Conservation (phyloP, 2,329 filamentous ascomycete genomes). For the Trichoderma atroviride region DNA sequence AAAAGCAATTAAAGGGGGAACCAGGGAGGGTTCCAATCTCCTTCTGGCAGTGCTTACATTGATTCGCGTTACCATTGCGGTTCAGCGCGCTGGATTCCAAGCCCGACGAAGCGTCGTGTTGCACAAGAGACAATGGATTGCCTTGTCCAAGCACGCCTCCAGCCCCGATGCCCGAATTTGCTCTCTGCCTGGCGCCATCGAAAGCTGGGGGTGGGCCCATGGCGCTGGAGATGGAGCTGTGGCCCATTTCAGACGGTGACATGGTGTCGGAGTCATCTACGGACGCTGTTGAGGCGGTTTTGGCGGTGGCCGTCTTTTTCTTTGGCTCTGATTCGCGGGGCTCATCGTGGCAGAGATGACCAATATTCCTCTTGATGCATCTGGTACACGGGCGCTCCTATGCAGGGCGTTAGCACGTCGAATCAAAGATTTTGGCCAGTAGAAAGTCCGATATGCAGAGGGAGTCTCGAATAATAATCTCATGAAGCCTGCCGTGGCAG, state of each 20-base stretch:
- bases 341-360: slow-evolving; percentile 97
- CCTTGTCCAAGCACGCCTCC: slow-evolving; percentile 51
- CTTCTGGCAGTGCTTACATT: slow-evolving; percentile 62
- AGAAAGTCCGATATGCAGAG: not conserved
- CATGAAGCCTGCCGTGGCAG: not conserved
- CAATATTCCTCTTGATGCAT: slow-evolving; percentile 98
- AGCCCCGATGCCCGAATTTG: slow-evolving; percentile 47
- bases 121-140: slow-evolving; percentile 67
- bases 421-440: not conserved
- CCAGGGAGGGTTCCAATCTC: not conserved
- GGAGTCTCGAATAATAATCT: not conserved
- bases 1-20: not conserved
- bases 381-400: slow-evolving; percentile 94
- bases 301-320: slow-evolving; percentile 66
- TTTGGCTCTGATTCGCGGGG: slow-evolving; percentile 82
- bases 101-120: slow-evolving; percentile 69
- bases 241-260: slow-evolving; percentile 51
- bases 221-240: slow-evolving; percentile 59
- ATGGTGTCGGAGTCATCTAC: slow-evolving; percentile 64
- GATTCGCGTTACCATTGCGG: slow-evolving; percentile 65
- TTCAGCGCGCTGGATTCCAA: slow-evolving; percentile 61
- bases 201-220: slow-evolving; percentile 56
- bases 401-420: slow-evolving; percentile 35
- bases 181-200: slow-evolving; percentile 41
- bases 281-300: slow-evolving; percentile 51